phyloP scores from a whole-genome alignment of 768 basidiomycete genomes.

The Russula brevipes region DNA sequence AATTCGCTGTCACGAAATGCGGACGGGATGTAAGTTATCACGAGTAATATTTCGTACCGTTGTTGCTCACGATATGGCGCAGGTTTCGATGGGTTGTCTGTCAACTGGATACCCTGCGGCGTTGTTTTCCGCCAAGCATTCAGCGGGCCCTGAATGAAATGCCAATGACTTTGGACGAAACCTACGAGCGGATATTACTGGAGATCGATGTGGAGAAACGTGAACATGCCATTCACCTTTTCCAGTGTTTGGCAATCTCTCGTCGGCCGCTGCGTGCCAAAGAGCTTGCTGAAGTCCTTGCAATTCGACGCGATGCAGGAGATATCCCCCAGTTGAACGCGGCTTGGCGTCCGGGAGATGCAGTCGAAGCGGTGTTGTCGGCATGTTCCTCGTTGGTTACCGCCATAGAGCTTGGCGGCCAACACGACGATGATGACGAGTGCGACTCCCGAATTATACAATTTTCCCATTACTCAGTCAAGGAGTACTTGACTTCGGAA shows the following conservation, averaged over 20 bases:
- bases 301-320: too few relatives aligned
- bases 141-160: neutral
- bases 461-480: constrained; percentile 3
- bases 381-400: neutral
- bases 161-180: neutral
- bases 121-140: neutral
- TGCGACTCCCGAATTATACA: neutral
- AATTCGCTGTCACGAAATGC: neutral
- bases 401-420: neutral
- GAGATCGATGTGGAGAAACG: neutral
- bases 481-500: neutral
- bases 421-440: neutral
- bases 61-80: neutral
- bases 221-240: neutral
- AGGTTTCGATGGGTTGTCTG: neutral
- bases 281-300: neutral
- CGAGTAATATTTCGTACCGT: neutral
- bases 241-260: neutral
- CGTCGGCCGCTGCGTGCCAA: neutral
- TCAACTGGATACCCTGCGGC: neutral
- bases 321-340: neutral
- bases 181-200: neutral
- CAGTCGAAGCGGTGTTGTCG: neutral
- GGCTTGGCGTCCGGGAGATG: neutral
- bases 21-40: constrained; percentile 1